Conservation (phyloP, 805 yeast genomes). For the Cyberlindnera mississippiensis region DNA sequence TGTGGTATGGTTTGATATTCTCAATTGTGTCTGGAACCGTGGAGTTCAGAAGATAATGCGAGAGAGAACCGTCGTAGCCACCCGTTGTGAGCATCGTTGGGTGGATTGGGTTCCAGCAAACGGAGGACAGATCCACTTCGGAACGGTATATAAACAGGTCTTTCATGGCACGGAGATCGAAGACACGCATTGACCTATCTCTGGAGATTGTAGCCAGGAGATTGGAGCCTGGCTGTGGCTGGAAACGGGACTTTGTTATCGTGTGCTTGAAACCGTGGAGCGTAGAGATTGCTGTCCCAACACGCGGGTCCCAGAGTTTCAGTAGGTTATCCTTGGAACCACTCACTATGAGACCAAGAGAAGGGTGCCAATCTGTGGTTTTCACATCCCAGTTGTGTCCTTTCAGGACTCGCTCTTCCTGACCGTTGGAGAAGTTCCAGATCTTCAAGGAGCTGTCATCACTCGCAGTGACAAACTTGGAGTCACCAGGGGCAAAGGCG, state of each 20-base stretch:
- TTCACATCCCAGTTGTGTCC: constrained; percentile 99
- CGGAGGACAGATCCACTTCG: constrained; percentile 78
- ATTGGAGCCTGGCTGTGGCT: constrained; percentile 64
- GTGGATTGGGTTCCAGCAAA: constrained; percentile 93
- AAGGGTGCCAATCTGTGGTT: constrained; percentile 95
- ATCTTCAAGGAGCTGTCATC: constrained; percentile 89
- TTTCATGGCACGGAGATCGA: constrained; percentile 83
- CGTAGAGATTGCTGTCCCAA: constrained; percentile 68
- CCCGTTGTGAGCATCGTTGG: constrained; percentile 77
- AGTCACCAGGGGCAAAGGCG: constrained; percentile 85
- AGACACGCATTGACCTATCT: constrained; percentile 83
- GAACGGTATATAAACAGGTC: constrained; percentile 71
- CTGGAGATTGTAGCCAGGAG: constrained; percentile 82
- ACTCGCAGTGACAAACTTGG: constrained; percentile 88
- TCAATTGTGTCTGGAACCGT: constrained; percentile 33
- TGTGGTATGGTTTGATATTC: constrained; percentile 45
- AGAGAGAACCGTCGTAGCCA: constrained; percentile 83
- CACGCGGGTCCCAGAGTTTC: constrained; percentile 95
- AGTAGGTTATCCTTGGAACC: constrained; percentile 95
- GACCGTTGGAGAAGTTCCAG: constrained; percentile 90
- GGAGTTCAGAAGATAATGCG: constrained; percentile 64
- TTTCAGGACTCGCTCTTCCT: constrained; percentile 70
- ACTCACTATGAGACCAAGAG: constrained; percentile 77
- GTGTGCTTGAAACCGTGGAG: constrained; percentile 93
- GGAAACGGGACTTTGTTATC: constrained; percentile 80